Conservation (phyloP, 2,329 filamentous ascomycete genomes). For the Aureobasidium lini region DNA sequence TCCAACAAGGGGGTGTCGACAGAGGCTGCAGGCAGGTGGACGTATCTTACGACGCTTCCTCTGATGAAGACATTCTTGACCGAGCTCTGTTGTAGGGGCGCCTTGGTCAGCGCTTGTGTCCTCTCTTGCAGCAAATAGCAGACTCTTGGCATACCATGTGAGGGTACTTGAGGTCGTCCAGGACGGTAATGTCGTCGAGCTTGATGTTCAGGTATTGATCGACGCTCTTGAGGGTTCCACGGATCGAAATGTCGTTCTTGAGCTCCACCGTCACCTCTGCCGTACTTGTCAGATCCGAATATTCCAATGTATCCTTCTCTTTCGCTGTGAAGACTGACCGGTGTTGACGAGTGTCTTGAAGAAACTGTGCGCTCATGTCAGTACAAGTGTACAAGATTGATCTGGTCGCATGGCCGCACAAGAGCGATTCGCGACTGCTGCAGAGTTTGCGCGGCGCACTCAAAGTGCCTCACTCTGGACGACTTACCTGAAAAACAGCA, state of each 20-base stretch:
- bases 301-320: not conserved
- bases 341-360: conserved; percentile 94
- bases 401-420: not conserved
- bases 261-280: conserved; percentile 96
- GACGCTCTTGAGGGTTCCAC: conserved; percentile 90
- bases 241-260: conserved; percentile 98
- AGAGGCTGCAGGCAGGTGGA: conserved; percentile 72
- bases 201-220: conserved; percentile 99
- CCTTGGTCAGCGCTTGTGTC: not conserved
- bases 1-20: conserved; percentile 83
- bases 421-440: not conserved
- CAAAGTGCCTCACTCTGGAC: not conserved
- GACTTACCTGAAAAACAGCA: conserved; percentile 29
- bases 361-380: conserved; percentile 52
- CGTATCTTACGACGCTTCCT: conserved; percentile 86
- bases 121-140: not conserved
- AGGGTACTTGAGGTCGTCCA: conserved; percentile 90
- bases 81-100: conserved; percentile 46
- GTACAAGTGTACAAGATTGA: not conserved
- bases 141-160: conserved; percentile 59
- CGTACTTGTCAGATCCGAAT: conserved; percentile 19
- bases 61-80: conserved; percentile 96
- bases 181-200: conserved; percentile 86
- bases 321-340: not conserved
- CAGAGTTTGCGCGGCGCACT: not conserved